Evolutionary conservation across 129 eudicot species (phyloP).

Genomic region (Deinandra increscens): DNA sequence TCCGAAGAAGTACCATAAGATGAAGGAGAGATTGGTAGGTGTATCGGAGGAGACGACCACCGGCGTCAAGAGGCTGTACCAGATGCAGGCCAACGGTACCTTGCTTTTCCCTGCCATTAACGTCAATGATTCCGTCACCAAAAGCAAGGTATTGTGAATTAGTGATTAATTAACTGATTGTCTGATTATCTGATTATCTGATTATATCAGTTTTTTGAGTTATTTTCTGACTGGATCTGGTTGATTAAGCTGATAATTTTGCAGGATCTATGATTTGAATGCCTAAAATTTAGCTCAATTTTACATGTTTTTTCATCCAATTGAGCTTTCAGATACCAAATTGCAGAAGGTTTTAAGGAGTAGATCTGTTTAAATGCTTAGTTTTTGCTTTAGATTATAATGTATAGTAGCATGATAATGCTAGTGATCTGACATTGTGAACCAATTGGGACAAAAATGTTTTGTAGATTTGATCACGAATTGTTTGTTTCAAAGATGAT

Average conservation of each 20-base stretch:
- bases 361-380: slow-evolving; percentile 1
- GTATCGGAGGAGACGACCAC: slow-evolving; percentile 60
- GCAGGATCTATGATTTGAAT: slow-evolving; percentile 5
- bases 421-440: not conserved
- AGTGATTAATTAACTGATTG: not conserved
- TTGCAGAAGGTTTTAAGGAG: not conserved
- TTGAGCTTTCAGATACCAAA: not conserved
- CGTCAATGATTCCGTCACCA: slow-evolving; percentile 45
- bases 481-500: not conserved
- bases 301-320: slow-evolving; percentile 4
- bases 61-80: slow-evolving; percentile 59
- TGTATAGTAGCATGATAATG: not conserved
- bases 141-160: slow-evolving; percentile 55
- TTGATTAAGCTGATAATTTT: not conserved
- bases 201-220: too few species aligned
- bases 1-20: slow-evolving; percentile 46
- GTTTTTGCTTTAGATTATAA: not conserved
- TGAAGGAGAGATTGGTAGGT: slow-evolving; percentile 53
- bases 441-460: not conserved
- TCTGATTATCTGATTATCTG: not conserved
- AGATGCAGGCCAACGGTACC: slow-evolving; percentile 59
- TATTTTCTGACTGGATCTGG: too few species aligned
- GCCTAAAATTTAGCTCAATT: not conserved
- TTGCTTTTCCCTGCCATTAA: slow-evolving; percentile 49
- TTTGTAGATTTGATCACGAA: not conserved